Conservation (phyloP, 352 stramenopile species). For the Globisporangium rhizosaccharum region DNA sequence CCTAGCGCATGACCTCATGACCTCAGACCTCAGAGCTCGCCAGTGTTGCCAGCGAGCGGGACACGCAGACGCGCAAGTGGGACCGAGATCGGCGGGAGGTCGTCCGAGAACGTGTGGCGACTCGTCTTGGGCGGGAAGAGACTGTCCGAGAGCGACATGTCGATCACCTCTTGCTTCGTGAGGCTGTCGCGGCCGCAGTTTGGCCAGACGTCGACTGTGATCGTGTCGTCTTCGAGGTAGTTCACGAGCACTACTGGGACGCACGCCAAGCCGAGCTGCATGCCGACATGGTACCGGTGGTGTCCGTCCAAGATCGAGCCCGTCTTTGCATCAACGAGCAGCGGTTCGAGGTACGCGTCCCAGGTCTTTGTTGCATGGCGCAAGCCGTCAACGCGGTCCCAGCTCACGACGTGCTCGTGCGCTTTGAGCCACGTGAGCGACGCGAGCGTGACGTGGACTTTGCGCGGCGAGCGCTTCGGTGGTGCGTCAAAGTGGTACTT, state of each 20-base stretch:
- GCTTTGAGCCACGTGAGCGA: conserved; percentile 71
- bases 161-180: conserved; percentile 80
- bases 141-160: conserved; percentile 76
- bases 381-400: conserved; percentile 77
- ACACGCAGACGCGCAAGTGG: conserved; percentile 52
- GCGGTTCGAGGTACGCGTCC: conserved; percentile 78
- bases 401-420: conserved; percentile 83
- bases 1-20: not conserved
- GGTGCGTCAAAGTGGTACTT: conserved; percentile 83
- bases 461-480: conserved; percentile 62
- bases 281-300: conserved; percentile 76
- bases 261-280: conserved; percentile 57
- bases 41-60: conserved; percentile 30
- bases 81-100: conserved; percentile 80
- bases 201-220: conserved; percentile 84
- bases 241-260: conserved; percentile 79
- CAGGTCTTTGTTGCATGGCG: conserved; percentile 68
- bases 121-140: conserved; percentile 86
- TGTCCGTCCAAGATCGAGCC: conserved; percentile 82
- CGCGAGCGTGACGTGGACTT: conserved; percentile 48
- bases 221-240: conserved; percentile 77
- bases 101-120: conserved; percentile 80
- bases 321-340: conserved; percentile 68
- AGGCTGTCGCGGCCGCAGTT: conserved; percentile 77
- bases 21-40: conserved; percentile 20